A percentile compares a stretch with the other conserved stretches of the same genome.
Conservation (phyloP, 345 rosid genomes). For the Euphorbia pulcherrima region DNA sequence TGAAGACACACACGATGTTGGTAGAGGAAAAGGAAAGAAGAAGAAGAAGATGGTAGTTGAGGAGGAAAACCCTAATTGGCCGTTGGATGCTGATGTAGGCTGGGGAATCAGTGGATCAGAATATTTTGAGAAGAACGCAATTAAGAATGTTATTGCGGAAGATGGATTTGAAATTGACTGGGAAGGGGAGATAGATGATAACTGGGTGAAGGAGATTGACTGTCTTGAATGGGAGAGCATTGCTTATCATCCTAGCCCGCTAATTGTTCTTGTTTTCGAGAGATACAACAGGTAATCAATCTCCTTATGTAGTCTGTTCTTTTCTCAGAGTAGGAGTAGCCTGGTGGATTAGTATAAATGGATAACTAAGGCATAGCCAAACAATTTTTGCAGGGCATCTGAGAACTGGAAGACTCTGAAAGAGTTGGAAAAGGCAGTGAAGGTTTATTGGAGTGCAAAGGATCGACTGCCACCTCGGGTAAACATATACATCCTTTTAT, state of each 20-base stretch:
- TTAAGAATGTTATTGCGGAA: conserved; percentile 77
- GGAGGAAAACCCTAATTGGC: conserved; percentile 82
- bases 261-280: conserved; percentile 74
- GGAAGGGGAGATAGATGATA: conserved; percentile 87
- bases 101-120: conserved; percentile 93
- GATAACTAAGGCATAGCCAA: background rate
- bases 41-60: conserved; percentile 62
- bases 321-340: background rate
- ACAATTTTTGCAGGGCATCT: conserved; percentile 51
- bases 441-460: conserved; percentile 73
- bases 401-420: conserved; percentile 82
- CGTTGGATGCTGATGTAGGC: conserved; percentile 87
- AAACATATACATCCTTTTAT: background rate
- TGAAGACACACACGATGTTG: conserved; percentile 14
- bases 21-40: conserved; percentile 17
- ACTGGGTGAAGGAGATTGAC: conserved; percentile 81
- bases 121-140: conserved; percentile 76
- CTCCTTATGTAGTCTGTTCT: background rate
- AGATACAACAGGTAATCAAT: conserved; percentile 59
- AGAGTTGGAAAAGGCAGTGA: conserved; percentile 80
- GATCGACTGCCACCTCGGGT: conserved; percentile 93
- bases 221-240: conserved; percentile 89
- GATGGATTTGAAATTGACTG: conserved; percentile 77
- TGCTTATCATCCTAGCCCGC: conserved; percentile 84
- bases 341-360: background rate